Evolutionary conservation across 352 stramenopile genomes (phyloP), one percentile per base, ranked within the genome.

Genomic region (Phytophthora kernoviae): DNA sequence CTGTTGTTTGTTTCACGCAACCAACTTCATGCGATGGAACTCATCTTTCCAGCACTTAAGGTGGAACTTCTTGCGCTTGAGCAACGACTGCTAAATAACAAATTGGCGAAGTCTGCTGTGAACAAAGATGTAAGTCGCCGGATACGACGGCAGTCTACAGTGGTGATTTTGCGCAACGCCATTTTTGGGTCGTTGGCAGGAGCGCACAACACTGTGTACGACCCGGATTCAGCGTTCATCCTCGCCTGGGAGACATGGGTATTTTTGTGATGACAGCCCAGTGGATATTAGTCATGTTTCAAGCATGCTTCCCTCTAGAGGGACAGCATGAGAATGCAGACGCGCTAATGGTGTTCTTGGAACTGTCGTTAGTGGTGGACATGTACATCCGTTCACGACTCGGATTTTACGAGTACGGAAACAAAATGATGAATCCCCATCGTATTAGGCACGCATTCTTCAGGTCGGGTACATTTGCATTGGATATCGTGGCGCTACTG

Each of bases 341-440:
- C 15, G 47, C 26, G 0, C 18, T 85, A 2, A 54, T 79, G 18
- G 34, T 72, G 2, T 39, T 87, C 15, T 34, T 88, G 14, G 81
- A 91, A 45, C 0, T 75, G 0, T 51, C 46, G 1, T 90, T 90
- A 40, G 27, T 84, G 0, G 1, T 87, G 3, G 81, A 90, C 37
- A 77, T 90, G 3, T 79, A 71, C 12, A 42, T 92, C 8, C 73
- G 82, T 0, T 83, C 55, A 0, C 78, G 68, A 5, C 59, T 88
- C 14, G 81, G 79, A 2, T 90, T 75, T 46, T 84, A 83, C 46
- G 71, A 86, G 39, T 89, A 82, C 33, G 82, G 79, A 3, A 89
- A 89, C 65, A 90, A 90, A 54, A 68, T 92, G 1, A 89, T 87
- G 74, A 57, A 76, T 10, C 24, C 53, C 0, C 26, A 44, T 12